A percentile compares a stretch with the other conserved stretches of the same genome.
phyloP scores from a whole-genome alignment of 768 basidiomycete genomes.

The Polyporus arcularius region DNA sequence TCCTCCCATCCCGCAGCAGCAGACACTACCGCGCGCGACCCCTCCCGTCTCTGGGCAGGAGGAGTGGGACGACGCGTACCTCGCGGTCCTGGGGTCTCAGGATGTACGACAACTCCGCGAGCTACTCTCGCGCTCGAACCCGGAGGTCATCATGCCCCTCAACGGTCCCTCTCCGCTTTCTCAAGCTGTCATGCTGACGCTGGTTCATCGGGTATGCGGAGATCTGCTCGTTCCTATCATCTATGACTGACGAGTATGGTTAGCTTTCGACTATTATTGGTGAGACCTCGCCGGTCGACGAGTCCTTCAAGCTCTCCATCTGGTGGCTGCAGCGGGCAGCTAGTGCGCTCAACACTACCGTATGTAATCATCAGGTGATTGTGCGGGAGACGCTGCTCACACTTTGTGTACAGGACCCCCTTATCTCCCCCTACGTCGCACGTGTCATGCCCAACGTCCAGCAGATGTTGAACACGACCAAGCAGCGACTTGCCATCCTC shows the following conservation, averaged over 20 bases:
- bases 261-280: conserved; percentile 76
- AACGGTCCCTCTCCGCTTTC: conserved; percentile 71
- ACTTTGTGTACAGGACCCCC: conserved; percentile 56
- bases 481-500: conserved; percentile 76
- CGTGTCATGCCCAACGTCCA: conserved; percentile 82
- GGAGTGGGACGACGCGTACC: conserved; percentile 85
- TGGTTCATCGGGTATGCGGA: conserved; percentile 73
- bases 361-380: conserved; percentile 32
- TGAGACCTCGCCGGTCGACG: conserved; percentile 76
- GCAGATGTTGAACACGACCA: conserved; percentile 72
- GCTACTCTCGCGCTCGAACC: conserved; percentile 70
- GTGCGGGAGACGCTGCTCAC: neutral
- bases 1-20: conserved; percentile 52
- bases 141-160: conserved; percentile 79
- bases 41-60: conserved; percentile 60
- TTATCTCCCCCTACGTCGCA: conserved; percentile 80
- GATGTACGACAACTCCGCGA: conserved; percentile 75
- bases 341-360: conserved; percentile 70
- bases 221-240: neutral
- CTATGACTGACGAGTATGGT: conserved; percentile 1
- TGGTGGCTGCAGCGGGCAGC: conserved; percentile 88
- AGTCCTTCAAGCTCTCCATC: conserved; percentile 76
- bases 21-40: conserved; percentile 26
- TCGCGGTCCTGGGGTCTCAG: conserved; percentile 74
- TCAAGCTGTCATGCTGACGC: conserved; percentile 81